Conservation (phyloP, 1,139 yeast species). For the Kazachstania sp. region DNA sequence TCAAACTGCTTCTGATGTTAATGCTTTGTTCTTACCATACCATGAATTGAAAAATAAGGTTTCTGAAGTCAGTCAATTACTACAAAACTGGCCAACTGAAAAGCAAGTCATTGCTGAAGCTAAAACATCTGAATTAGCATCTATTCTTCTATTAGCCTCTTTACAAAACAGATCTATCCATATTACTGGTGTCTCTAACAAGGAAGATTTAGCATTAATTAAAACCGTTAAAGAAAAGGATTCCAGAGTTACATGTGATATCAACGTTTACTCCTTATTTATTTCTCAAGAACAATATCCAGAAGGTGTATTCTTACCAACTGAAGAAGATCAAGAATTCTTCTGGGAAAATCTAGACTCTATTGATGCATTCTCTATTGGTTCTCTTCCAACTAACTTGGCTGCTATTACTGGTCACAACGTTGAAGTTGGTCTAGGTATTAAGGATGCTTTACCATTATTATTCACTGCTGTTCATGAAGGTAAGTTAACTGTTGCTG, state of each 20-base stretch:
- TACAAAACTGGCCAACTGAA: conserved; percentile 72
- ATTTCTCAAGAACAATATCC: conserved; percentile 66
- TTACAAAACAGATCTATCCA: conserved; percentile 81
- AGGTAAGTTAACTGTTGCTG: conserved; percentile 62
- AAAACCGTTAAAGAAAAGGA: conserved; percentile 79
- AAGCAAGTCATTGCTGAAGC: conserved; percentile 93
- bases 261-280: conserved; percentile 71
- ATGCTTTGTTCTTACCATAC: conserved; percentile 75
- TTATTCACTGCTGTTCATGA: conserved; percentile 72
- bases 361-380: conserved; percentile 84
- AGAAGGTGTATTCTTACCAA: conserved; percentile 64
- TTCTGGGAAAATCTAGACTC: conserved; percentile 69
- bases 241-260: conserved; percentile 83
- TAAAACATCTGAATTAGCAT: conserved; percentile 82
- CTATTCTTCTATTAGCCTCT: conserved; percentile 81
- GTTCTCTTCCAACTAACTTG: conserved; percentile 65
- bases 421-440: conserved; percentile 64
- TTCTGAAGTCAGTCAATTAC: conserved; percentile 67
- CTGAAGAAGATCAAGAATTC: conserved; percentile 68
- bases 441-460: conserved; percentile 73
- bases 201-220: conserved; percentile 77
- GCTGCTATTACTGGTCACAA: conserved; percentile 57
- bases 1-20: conserved; percentile 58
- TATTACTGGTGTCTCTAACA: conserved; percentile 74
- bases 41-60: conserved; percentile 65